Evolutionary conservation across 1,284 basidiomycete genomes (phyloP), one percentile per base, ranked within the genome.

Genomic region (Microbotryum intermedium): DNA sequence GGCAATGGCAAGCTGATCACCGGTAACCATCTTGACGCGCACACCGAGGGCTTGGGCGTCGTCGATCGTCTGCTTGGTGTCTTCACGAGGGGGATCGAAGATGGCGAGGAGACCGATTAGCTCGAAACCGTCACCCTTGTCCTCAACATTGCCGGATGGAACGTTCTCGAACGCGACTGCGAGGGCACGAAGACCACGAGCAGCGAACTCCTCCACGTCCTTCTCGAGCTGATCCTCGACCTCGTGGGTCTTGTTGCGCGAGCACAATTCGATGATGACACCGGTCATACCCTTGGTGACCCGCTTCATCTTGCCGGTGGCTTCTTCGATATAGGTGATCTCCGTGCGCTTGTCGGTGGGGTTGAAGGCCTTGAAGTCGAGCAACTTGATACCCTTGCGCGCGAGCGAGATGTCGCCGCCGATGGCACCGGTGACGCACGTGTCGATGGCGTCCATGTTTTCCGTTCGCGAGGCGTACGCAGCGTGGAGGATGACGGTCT

Each of bases 281-380:
- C 62, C 67, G 89, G 94, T 95, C 92, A 97, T 97, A 78, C 93
- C 94, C 87, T 98, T 97, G 76, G 94, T 95, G 72, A 92, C 92
- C 73, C 92, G 90, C 84, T 94, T 95, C 71, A 95, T 84, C 79
- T 88, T 90, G 78, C 92, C 92, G 34, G 88, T 83, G 25, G 90
- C 82, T 76, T 92, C 86, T 77, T 97, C 93, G 64, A 84, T 85
- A 81, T 97, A 97, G 58, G 94, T 97, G 74, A 95, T 93, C 80
- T 97, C 92, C 64, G 93, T 97, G 75, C 93, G 90, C 83, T 97
- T 97, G 83, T 94, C 91, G 71, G 94, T 90, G 61, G 94, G 93
- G 83, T 97, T 94, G 84, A 97, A 97, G 23, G 94, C 92, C 81
- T 94, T 97, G 84, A 98, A 98, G 79, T 97, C 91, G 74, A 97